Conservation (phyloP, 2,329 filamentous ascomycete species). For the Hymenotorrendiella dingleyae region DNA sequence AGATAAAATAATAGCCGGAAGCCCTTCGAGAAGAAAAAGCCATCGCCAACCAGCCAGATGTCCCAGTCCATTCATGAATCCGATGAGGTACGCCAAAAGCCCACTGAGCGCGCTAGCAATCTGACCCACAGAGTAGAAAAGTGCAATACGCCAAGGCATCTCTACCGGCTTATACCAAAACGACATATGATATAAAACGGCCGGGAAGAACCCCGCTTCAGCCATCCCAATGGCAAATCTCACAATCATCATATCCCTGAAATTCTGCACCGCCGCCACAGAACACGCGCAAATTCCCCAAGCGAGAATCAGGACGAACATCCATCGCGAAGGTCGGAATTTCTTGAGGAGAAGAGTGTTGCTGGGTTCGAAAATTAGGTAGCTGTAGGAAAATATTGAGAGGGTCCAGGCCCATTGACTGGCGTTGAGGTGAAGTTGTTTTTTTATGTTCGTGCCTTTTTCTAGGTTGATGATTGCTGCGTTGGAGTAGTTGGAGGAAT, state of each 20-base stretch:
- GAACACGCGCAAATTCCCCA: constrained; percentile 35
- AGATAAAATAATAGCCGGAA: constrained; percentile 25
- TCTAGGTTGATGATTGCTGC: constrained; percentile 38
- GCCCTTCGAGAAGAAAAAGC: constrained; percentile 42
- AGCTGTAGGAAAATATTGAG: constrained; percentile 37
- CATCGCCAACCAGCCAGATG: constrained; percentile 45
- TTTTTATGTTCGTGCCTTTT: constrained; percentile 35
- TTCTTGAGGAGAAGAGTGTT: constrained; percentile 35
- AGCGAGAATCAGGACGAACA: constrained; percentile 26
- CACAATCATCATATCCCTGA: constrained; percentile 55
- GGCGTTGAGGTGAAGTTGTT: constrained; percentile 30
- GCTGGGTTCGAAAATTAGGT: constrained; percentile 34
- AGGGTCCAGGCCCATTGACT: constrained; percentile 34
- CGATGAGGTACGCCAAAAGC: constrained; percentile 25
- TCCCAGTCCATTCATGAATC: constrained; percentile 48
- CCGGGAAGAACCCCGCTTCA: constrained; percentile 63
- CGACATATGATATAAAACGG: constrained; percentile 52
- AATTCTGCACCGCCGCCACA: no score
- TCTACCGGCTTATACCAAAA: constrained; percentile 67
- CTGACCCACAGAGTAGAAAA: constrained; percentile 71
- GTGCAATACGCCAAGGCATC: constrained; percentile 60
- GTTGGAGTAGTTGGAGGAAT: constrained; percentile 36
- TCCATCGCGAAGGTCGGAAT: constrained; percentile 28
- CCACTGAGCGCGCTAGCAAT: constrained; percentile 62
- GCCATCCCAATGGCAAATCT: constrained; percentile 63